Evolutionary conservation across 2,329 filamentous ascomycete genomes (phyloP), one percentile per base, ranked within the genome.

Genomic region (Tricladium varicosporioides): DNA sequence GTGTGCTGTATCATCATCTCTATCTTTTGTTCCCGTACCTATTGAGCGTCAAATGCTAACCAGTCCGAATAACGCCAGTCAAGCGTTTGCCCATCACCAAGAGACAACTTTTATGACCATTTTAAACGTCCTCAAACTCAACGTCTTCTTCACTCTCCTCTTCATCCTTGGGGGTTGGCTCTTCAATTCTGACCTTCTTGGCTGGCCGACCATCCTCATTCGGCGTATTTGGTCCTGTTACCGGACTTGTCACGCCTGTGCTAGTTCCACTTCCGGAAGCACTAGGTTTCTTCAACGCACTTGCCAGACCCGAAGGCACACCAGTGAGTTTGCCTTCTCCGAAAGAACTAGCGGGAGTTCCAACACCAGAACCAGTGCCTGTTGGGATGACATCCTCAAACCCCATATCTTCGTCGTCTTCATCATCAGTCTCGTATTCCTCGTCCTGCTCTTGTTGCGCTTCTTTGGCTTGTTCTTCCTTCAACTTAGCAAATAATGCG

Each of bases 401-500:
- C 2, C 73, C 73, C 45, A 74, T 51, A 47, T 73, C 72, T 5
- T 76, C 73, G 5, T 74, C 74, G 7, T 81, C 79, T 19, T 76
- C 76, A 18, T 75, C 74, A 19, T 78, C 77, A 1, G 76, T 75
- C 53, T 80, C 78, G 14, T 78, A 75, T 44, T 76, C 77, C n/a
- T 78, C 80, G 27, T 83, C 78, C 40, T 78, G 75, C 8, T 77
- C 77, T 40, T 78, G 75, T 14, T 76, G 72, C 5, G 71, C 74
- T 64, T 74, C 80, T 59, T 72, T 79, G 56, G 70, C 77, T 70
- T 87, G 81, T 60, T 85, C 83, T 5, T 79, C 80, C 64, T 85
- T 85, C 15, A 91, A 77, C 57, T 81, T 81, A 40, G 82, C 82
- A 69, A 89, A 91, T 56, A 88, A 84, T 53, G 84, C 83, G 55